A percentile compares a stretch with the other conserved stretches of the same genome.
Evolutionary conservation across 164 flowering plant genomes (phyloP).

Genomic region (Vitis rotundifolia): DNA sequence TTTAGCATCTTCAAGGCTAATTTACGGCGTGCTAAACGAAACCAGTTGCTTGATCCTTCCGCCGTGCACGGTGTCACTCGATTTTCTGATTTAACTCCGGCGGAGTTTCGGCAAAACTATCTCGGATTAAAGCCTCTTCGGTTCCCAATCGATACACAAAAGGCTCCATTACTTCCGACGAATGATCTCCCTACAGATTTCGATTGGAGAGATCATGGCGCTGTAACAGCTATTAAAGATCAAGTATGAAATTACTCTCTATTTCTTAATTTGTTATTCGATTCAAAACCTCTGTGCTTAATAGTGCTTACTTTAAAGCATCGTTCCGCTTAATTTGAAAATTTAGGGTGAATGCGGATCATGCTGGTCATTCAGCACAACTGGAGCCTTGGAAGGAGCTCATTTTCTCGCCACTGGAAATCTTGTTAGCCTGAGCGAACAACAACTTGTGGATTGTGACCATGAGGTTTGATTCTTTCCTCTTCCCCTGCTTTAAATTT

Average conservation of each 20-base stretch:
- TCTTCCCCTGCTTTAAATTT: not conserved
- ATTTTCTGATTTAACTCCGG: slow-evolving; percentile 85
- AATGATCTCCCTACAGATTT: slow-evolving; percentile 70
- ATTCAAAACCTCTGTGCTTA: no score
- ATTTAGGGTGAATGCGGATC: slow-evolving; percentile 90
- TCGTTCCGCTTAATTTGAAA: not conserved
- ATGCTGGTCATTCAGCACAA: slow-evolving; percentile 93
- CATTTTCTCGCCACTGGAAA: slow-evolving; percentile 73
- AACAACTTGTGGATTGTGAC: slow-evolving; percentile 95
- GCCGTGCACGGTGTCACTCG: slow-evolving; percentile 92
- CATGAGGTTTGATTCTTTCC: slow-evolving; percentile 60
- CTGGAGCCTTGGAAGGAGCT: slow-evolving; percentile 95
- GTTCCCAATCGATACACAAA: slow-evolving; percentile 56
- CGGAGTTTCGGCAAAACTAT: slow-evolving; percentile 56
- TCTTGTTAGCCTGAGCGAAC: slow-evolving; percentile 89
- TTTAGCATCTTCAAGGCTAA: slow-evolving; percentile 73
- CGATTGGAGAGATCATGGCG: slow-evolving; percentile 97
- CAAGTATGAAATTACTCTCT: slow-evolving; percentile 50
- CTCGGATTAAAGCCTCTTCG: slow-evolving; percentile 54
- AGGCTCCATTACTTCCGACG: slow-evolving; percentile 87
- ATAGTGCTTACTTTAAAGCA: not conserved
- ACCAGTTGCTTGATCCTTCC: slow-evolving; percentile 78
- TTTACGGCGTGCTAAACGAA: slow-evolving; percentile 66
- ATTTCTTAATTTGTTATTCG: no score
- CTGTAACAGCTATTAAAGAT: slow-evolving; percentile 82